Evolutionary conservation across 83 land plant species (phyloP), one percentile per base, ranked within the genome.

Genomic region (Picea engelmannii): DNA sequence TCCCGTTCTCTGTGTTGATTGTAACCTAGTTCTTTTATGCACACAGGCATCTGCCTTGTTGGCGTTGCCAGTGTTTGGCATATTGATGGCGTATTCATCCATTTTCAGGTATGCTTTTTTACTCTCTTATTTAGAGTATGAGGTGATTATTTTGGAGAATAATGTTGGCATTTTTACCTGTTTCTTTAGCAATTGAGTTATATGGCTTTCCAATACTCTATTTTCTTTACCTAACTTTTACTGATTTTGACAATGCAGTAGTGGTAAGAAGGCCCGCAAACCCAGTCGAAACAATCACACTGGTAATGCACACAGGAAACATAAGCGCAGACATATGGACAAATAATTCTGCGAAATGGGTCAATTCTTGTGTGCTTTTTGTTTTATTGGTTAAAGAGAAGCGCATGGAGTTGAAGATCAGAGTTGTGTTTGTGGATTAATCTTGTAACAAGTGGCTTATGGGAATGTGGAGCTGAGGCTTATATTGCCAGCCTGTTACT

Each of bases 1-100:
- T 44, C 20, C 10, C 11, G 2, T 10, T 74, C 10, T 21, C 15
- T 47, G 12, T 74, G 59, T 55, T 55, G 59, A 55, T 55, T 12
- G 59, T 55, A 55, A 55, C 59, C 59, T 3, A 47, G 6, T 8
- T 74, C 17, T 11, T 3, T 2, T 49, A 21, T 47, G 52, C 0
- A 79, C 80, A 90, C 82, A 90, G 92, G 92, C 93, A 5, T 86
- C 93, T 78, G 91, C 89, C 6, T 42, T 91, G 68, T 78, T 91
- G 76, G 93, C 84, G n/a, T 67, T 89, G 18, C 92, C 90, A 18
- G 52, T 86, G 31, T 81, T 84, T 17, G 25, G 83, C 38, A 40
- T 80, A 6, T 84, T 80, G 64, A 84, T 60, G 76, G 21, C 84
- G 21, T 49, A 66, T 11, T 74, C 80, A 15, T 47, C 73, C 8